Base-by-base conservation (phyloP, 495 filamentous ascomycete genomes). In the Talaromyces nanjingensis region DNA sequence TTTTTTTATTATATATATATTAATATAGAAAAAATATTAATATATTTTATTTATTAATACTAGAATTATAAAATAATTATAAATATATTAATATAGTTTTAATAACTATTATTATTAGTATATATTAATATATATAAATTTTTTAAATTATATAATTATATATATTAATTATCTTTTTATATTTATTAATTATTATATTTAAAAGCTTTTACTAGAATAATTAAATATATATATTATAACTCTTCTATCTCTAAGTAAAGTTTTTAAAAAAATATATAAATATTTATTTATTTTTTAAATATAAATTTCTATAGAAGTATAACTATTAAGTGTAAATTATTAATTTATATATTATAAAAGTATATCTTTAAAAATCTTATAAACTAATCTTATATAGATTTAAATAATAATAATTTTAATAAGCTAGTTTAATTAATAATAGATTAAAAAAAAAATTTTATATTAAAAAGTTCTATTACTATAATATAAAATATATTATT, bases 181-280 rank as follows among this genome's bases (percentile, higher is more conserved):
- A 22, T 20, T 63, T 62, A 6, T 66, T 42, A 53, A 68, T 66
- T 25, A 59, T 39, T 12, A 70, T 62, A 29, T 58, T 14, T 52
- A 63, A 64, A 59, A 29, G 59, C 24, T 34, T 53, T 18, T 63
- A 60, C 67, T 59, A 71, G 55, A 63, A 63, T 59, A 24, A 14
- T 25, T 37, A 57, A 54, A 66, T 37, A 62, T 61, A 69, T 61
- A 63, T 63, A n/a, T 66, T 14, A 24, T 65, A 55, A 8, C 60
- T 71, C 62, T 70, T 63, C 64, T 64, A 67, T 24, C 18, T 4
- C 60, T 33, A 42, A 29, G 42, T 18, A 66, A 1, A 24, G 60
- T 34, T 33, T 39, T 29, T 42, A 12, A 60, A 60, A 55, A 63
- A 64, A 53, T 53, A n/a, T 37, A 20, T 1, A 68, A 53, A 57